Evolutionary conservation across 768 basidiomycete species (phyloP).

Genomic region (Coprinopsis strossmayeri): DNA sequence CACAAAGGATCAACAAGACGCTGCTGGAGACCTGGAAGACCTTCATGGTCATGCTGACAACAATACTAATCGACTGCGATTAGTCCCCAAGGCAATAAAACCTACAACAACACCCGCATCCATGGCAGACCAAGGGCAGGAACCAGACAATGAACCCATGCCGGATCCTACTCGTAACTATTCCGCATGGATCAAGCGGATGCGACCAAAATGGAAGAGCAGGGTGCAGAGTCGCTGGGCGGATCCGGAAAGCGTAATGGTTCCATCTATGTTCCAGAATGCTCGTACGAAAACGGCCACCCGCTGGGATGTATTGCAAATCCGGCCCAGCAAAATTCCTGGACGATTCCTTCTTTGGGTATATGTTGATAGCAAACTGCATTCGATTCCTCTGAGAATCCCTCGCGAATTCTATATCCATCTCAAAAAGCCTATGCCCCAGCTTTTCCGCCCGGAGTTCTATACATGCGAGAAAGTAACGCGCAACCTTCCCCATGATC

Average conservation of each 20-base stretch:
- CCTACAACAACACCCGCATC: constrained; percentile 24
- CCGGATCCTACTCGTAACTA: constrained; percentile 67
- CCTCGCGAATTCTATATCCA: constrained; percentile 93
- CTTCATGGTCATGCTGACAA: background rate
- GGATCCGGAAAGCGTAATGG: constrained; percentile 39
- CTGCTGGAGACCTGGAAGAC: constrained; percentile 18
- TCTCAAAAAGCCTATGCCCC: constrained; percentile 62
- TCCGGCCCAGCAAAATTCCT: constrained; percentile 66
- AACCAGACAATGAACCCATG: constrained; percentile 39
- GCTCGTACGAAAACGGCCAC: constrained; percentile 43
- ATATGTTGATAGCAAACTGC: constrained; percentile 69
- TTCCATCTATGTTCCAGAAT: constrained; percentile 73
- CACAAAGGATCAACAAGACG: constrained; percentile 34
- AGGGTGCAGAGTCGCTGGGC: constrained; percentile 10
- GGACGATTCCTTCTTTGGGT: constrained; percentile 91
- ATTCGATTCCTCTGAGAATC: constrained; percentile 78
- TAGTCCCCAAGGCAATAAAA: constrained; percentile 17
- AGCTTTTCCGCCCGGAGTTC: constrained; percentile 58
- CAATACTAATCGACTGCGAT: background rate
- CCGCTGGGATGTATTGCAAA: constrained; percentile 91
- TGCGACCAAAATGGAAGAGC: constrained; percentile 73
- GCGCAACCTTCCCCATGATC: constrained; percentile 73
- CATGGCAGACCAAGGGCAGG: too few relatives aligned
- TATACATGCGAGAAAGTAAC: constrained; percentile 72
- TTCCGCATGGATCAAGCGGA: constrained; percentile 68